phyloP scores from a whole-genome alignment of 768 basidiomycete species.

The Pleurotus salmoneostramineus region DNA sequence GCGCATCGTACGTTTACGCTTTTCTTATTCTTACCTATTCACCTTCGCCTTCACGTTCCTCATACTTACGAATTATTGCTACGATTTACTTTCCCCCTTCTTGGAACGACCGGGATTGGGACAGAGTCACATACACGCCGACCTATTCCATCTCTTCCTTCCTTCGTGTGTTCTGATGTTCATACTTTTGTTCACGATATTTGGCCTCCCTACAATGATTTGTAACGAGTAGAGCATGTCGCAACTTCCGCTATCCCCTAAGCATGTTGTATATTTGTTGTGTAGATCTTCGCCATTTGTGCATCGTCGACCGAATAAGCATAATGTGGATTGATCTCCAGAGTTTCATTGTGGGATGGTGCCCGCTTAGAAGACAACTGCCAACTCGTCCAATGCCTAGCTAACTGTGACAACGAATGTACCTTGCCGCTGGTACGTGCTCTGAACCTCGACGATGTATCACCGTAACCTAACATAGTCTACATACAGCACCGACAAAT shows the following conservation, averaged over 20 bases:
- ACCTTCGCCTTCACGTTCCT: neutral
- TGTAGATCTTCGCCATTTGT: neutral
- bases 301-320: conserved; percentile 5
- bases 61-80: neutral
- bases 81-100: neutral
- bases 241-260: neutral
- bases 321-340: neutral
- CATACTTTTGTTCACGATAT: neutral
- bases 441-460: no score
- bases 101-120: neutral
- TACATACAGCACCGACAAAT: no score
- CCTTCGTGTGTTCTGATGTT: neutral
- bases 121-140: neutral
- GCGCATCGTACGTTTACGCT: neutral
- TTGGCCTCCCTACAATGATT: neutral
- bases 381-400: no score
- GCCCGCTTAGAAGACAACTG: no score
- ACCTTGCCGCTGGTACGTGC: no score
- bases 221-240: conserved; percentile 8
- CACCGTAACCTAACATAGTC: no score
- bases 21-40: neutral
- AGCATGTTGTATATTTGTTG: conserved; percentile 2
- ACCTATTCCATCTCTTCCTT: neutral
- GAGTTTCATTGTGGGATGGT: no score
- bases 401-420: no score